Base-by-base conservation (phyloP, 768 basidiomycete species). In the Rubroboletus pulcherrimus region DNA sequence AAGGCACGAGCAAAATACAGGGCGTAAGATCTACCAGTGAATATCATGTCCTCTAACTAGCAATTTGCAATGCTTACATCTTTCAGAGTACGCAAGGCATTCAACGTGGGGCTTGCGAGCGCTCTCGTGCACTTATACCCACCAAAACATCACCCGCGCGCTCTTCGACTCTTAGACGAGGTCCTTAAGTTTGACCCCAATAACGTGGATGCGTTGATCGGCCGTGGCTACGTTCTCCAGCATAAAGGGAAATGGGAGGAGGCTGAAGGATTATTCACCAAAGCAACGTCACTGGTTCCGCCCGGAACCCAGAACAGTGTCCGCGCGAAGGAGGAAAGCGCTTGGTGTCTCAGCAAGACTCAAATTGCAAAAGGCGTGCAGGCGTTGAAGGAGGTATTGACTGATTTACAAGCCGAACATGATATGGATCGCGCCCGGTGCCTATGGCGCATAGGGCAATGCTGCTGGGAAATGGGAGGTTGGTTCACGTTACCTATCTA, bases 91-190 rank as follows among this genome's bases (percentile, higher is more conserved):
- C 77, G 77, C 44, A 80, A 81, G 46, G 84, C 84, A 4, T 82
- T 97, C 66, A 85, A 93, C 55, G 78, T 85, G 11, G 76, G 78
- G 5, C 78, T 96, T 12, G 87, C 85, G 2, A 86, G 84, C 0
- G 84, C 91, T 5, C 78, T 97, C 15, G 89, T 93, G 4, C 88
- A 97, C 64, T 77, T 89, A 47, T 91, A 83, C 69, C 85, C 95
- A 30, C 96, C 96, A 0, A 94, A 94, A 63, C 88, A 98, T 62
- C 96, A 98, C 66, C 62, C 75, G 11, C 84, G 87, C 49, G 96
- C 97, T 1, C 74, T 87, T 26, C 74, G 79, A 17, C 78, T 97
- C 10, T 76, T 98, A 21, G 82, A 89, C 33, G 82, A 86, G 5
- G 78, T 96, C 15, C 80, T 98, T 0, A 62, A 73, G 2, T 72